phyloP scores from a whole-genome alignment of 768 basidiomycete species.

The Pilatotrama ljubarskyi region DNA sequence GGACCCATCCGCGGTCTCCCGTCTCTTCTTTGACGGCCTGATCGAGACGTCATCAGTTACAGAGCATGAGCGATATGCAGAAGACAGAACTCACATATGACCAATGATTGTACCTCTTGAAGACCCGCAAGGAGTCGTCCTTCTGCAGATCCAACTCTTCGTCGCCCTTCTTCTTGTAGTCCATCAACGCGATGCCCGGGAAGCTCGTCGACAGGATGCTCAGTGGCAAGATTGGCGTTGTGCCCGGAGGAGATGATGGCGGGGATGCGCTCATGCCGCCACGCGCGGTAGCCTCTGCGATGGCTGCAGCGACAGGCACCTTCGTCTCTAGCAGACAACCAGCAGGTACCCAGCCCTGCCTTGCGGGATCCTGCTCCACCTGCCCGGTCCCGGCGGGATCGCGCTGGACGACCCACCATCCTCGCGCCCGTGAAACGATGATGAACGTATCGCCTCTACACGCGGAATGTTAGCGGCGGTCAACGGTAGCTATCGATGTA shows the following conservation, averaged over 20 bases:
- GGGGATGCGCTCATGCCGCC: constrained; percentile 41
- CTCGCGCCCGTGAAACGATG: constrained; percentile 90
- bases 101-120: constrained; percentile 99
- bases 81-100: constrained; percentile 64
- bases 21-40: constrained; percentile 92
- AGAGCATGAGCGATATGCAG: neutral
- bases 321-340: constrained; percentile 94
- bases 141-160: constrained; percentile 90
- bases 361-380: constrained; percentile 71
- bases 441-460: constrained; percentile 89
- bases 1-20: constrained; percentile 96
- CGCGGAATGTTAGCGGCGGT: neutral
- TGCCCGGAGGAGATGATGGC: constrained; percentile 39
- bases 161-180: constrained; percentile 90
- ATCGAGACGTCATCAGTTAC: constrained; percentile 10
- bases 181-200: constrained; percentile 95
- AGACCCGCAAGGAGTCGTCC: constrained; percentile 87
- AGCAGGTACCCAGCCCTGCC: constrained; percentile 97
- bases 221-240: constrained; percentile 83
- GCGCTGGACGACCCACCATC: constrained; percentile 99
- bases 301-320: constrained; percentile 85
- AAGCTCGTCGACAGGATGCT: constrained; percentile 98
- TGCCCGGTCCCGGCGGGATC: constrained; percentile 84
- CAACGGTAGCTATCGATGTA: constrained; percentile 13
- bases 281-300: constrained; percentile 76